These are phyloP conservation scores for Collybia mongolica DNA, from an alignment of 768 basidiomycete genomes.

Conservation along the genomic window DNA sequence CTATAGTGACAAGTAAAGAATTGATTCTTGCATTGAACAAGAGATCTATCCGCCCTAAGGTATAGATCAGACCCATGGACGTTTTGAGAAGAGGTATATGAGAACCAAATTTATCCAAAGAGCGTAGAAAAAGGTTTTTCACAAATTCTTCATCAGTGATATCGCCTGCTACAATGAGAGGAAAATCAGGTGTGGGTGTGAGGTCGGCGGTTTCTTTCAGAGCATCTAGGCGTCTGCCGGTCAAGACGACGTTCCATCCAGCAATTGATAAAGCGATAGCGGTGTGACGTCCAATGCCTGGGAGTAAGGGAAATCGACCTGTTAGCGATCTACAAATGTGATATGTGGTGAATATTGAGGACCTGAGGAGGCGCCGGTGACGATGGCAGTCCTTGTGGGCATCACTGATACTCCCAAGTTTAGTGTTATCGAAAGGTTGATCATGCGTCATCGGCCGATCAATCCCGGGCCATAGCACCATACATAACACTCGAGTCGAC, in stretches of 20 bases:
- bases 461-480: too few species aligned
- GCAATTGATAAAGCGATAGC: slow-evolving; percentile 68
- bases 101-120: slow-evolving; percentile 57
- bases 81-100: slow-evolving; percentile 1
- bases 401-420: neutral
- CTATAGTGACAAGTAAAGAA: too few species aligned
- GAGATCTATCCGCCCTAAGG: slow-evolving; percentile 63
- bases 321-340: neutral
- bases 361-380: slow-evolving; percentile 29
- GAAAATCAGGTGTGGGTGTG: slow-evolving; percentile 34
- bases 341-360: neutral
- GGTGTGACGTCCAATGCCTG: slow-evolving; percentile 63
- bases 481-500: too few species aligned
- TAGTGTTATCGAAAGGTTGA: too few species aligned
- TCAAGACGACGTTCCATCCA: slow-evolving; percentile 68
- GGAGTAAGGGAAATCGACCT: neutral
- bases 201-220: slow-evolving; percentile 54
- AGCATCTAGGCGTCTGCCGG: slow-evolving; percentile 57
- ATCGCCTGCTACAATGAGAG: slow-evolving; percentile 59
- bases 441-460: too few species aligned
- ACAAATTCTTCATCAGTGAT: slow-evolving; percentile 66
- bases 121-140: slow-evolving; percentile 50
- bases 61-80: too few species aligned
- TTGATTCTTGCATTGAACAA: slow-evolving; percentile 61
- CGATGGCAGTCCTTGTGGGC: slow-evolving; percentile 19